These are phyloP conservation scores for Guillardia theta DNA, from an alignment of 78 protist genomes.

Conservation along the genomic window DNA sequence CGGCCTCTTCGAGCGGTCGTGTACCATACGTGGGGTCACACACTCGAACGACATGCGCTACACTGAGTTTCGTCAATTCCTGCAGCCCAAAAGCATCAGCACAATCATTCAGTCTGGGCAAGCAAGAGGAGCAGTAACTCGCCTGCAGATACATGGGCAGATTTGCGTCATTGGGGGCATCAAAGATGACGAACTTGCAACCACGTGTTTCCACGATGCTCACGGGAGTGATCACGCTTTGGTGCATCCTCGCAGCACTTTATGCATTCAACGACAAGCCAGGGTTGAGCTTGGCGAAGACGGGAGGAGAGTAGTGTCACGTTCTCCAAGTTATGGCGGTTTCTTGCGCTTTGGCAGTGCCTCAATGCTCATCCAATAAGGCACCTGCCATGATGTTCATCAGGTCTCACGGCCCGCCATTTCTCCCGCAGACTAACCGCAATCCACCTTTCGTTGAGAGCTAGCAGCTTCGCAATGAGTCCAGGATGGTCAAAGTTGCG, in stretches of 20 bases:
- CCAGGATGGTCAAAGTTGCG: no score
- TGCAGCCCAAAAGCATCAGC: background rate
- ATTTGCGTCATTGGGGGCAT: background rate
- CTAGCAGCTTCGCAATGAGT: no score
- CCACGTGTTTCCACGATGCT: background rate
- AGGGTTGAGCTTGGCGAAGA: background rate
- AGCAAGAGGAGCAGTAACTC: no score
- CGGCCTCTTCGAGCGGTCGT: slow-evolving; percentile 40
- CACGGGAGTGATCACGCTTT: background rate
- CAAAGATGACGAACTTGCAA: background rate
- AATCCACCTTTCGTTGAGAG: no score
- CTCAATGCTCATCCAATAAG: background rate
- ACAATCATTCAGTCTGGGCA: no score
- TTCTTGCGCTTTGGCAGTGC: background rate
- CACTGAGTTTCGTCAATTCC: slow-evolving; percentile 63
- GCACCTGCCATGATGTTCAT: background rate
- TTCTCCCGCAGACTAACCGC: no score
- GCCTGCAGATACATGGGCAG: background rate
- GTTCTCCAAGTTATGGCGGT: background rate
- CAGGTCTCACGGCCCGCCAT: no score
- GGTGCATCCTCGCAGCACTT: background rate
- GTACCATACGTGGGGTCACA: slow-evolving; percentile 74
- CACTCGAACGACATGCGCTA: slow-evolving; percentile 69
- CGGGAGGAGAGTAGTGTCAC: background rate
- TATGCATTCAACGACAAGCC: background rate